Conservation (phyloP, 2,329 filamentous ascomycete species). For the Diaporthe eres region DNA sequence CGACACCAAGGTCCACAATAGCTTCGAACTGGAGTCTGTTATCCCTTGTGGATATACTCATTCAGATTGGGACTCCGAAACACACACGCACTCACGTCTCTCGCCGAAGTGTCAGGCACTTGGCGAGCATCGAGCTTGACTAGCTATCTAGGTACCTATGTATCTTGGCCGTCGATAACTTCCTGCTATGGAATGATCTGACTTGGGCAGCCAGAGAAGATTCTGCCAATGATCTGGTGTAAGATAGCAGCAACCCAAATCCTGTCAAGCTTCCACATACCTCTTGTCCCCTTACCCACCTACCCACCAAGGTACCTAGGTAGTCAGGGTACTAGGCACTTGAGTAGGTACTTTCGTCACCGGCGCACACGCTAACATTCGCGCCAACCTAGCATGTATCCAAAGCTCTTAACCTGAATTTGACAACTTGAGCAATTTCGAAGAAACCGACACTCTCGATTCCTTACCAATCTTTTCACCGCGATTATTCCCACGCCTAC, state of each 20-base stretch:
- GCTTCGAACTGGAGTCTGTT: neutral
- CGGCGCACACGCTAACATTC: neutral
- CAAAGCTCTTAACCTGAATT: neutral
- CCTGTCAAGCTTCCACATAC: neutral
- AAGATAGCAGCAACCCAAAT: neutral
- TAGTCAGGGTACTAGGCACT: neutral
- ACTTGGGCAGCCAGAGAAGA: neutral
- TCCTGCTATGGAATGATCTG: neutral
- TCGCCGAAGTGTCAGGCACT: neutral
- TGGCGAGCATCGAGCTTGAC: neutral
- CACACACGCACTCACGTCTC: neutral
- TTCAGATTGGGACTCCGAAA: neutral
- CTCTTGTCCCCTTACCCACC: slow-evolving; percentile 2
- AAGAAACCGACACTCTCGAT: neutral
- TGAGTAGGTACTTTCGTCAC: neutral
- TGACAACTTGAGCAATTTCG: neutral
- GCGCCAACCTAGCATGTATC: neutral
- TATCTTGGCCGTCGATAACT: neutral
- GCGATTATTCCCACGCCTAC: neutral
- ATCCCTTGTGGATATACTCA: neutral
- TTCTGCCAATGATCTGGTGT: neutral
- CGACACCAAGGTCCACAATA: neutral
- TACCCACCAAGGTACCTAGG: neutral
- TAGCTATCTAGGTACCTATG: neutral
- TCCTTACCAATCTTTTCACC: neutral